Conservation (phyloP, 2,329 filamentous ascomycete species). For the Aspergillus oerlinghausenensis region DNA sequence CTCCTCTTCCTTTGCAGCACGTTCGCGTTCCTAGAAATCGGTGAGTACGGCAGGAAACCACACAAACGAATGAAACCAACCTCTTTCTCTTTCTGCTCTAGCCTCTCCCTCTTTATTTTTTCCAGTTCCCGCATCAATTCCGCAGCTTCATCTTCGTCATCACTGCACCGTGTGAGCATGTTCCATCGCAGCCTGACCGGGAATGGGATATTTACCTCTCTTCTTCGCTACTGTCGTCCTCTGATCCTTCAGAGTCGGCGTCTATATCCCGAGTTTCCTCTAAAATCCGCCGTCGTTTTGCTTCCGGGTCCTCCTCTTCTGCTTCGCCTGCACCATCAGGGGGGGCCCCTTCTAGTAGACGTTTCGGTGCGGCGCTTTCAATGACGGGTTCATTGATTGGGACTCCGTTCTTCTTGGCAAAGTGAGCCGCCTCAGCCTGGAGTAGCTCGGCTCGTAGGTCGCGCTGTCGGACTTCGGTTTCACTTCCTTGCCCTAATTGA, state of each 20-base stretch:
- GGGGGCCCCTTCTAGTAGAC: slow-evolving; percentile 54
- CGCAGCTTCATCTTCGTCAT: slow-evolving; percentile 73
- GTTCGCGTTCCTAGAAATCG: slow-evolving; percentile 63
- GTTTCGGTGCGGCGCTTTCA: slow-evolving; percentile 53
- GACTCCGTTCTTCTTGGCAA: slow-evolving; percentile 73
- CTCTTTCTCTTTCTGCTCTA: slow-evolving; percentile 73
- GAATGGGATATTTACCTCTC: slow-evolving; percentile 45
- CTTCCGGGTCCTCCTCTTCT: slow-evolving; percentile 60
- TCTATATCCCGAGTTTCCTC: slow-evolving; percentile 87
- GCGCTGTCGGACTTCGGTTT: slow-evolving; percentile 63
- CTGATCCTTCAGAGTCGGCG: slow-evolving; percentile 66
- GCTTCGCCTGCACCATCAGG: slow-evolving; percentile 36
- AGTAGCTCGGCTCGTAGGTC: slow-evolving; percentile 89
- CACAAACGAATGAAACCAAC: slow-evolving; percentile 30
- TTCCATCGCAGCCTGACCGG: neutral
- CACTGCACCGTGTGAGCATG: slow-evolving; percentile 45
- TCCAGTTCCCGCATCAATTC: slow-evolving; percentile 89
- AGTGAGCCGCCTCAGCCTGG: slow-evolving; percentile 81
- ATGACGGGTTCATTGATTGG: slow-evolving; percentile 42
- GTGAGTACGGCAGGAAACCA: slow-evolving; percentile 9
- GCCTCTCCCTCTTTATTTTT: slow-evolving; percentile 83
- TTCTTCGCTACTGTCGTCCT: slow-evolving; percentile 56
- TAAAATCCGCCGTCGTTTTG: slow-evolving; percentile 79
- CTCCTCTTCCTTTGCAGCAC: slow-evolving; percentile 75
- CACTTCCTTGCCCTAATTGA: slow-evolving; percentile 84